Base-by-base conservation (phyloP, 805 yeast genomes). In the Metschnikowia cubensis region DNA sequence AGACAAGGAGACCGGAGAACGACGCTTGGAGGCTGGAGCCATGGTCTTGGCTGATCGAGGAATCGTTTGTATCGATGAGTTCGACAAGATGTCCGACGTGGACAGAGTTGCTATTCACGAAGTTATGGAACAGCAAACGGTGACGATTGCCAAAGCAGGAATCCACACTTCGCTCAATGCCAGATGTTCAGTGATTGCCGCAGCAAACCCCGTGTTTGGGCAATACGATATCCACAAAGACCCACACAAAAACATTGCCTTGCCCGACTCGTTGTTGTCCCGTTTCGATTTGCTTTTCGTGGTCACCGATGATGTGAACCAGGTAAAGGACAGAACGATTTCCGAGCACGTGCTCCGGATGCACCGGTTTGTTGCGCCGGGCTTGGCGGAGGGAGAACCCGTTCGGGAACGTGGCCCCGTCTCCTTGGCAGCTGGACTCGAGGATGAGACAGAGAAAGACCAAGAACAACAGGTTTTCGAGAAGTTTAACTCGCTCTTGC, bases 81-180 rank as follows among this genome's bases (percentile, higher is more conserved):
- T 94, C 64, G 99, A 92, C 73, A 94, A 94, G 70, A 94, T 94
- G 99, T 85, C 88, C 54, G 99, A 94, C 67, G 82, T 84, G 25
- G 99, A 94, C 73, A 81, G 99, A 65, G 98, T 94, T 47, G 98
- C 98, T 1, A 94, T 94, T 63, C 99, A 94, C 70, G 99, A 94
- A 79, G 99, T 94, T 45, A 94, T 94, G 99, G 99, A 94, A 74
- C 99, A 94, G 72, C 99, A 94, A 69, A 94, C 99, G 0, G 97
- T 92, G 29, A 91, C 98, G 2, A 91, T 92, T 63, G 96, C 98
- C 47, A 92, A 92, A 68, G 99, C 98, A 4, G 99, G 99, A 56
- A 92, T 92, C 61, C 97, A 92, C 68, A 91, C 98, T 2, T 87
- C 98, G 5, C 77, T 92, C 59, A 92, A 92, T 65, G 98, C 99